Evolutionary conservation across 768 basidiomycete species (phyloP).

Genomic region (Austroboletus festivus): DNA sequence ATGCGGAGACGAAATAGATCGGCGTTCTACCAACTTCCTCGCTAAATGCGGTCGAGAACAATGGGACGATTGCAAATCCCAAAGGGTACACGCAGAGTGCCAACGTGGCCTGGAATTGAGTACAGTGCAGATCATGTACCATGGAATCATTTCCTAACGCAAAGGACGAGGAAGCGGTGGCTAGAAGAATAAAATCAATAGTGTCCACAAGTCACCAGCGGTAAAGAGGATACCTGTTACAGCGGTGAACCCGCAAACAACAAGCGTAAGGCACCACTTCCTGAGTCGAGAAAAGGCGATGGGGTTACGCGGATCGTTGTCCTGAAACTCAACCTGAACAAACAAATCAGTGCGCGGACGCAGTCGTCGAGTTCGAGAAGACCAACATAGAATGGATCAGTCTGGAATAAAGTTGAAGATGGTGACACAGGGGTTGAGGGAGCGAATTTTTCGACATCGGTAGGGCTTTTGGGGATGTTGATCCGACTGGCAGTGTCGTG

Average conservation of each 20-base stretch:
- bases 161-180: constrained; percentile 50
- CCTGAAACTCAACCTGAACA: constrained; percentile 36
- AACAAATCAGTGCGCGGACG: background rate
- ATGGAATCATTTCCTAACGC: constrained; percentile 55
- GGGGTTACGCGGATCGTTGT: constrained; percentile 38
- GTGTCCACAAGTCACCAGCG: background rate
- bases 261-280: constrained; percentile 40
- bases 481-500: constrained; percentile 1
- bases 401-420: constrained; percentile 4
- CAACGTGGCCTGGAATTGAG: constrained; percentile 42
- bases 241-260: constrained; percentile 30
- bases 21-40: constrained; percentile 68
- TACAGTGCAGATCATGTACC: constrained; percentile 43
- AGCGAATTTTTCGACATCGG: constrained; percentile 10
- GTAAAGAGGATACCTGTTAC: constrained; percentile 19
- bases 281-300: constrained; percentile 32
- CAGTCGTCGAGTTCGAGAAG: background rate
- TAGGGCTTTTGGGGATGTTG: background rate
- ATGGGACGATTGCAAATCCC: constrained; percentile 60
- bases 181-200: constrained; percentile 27
- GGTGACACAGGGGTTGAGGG: background rate
- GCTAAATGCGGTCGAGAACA: constrained; percentile 63
- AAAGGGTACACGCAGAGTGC: constrained; percentile 53
- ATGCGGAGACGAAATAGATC: constrained; percentile 48
- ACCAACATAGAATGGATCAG: constrained; percentile 13